Conservation (phyloP, 2,329 filamentous ascomycete genomes). For the Fusarium graminum region DNA sequence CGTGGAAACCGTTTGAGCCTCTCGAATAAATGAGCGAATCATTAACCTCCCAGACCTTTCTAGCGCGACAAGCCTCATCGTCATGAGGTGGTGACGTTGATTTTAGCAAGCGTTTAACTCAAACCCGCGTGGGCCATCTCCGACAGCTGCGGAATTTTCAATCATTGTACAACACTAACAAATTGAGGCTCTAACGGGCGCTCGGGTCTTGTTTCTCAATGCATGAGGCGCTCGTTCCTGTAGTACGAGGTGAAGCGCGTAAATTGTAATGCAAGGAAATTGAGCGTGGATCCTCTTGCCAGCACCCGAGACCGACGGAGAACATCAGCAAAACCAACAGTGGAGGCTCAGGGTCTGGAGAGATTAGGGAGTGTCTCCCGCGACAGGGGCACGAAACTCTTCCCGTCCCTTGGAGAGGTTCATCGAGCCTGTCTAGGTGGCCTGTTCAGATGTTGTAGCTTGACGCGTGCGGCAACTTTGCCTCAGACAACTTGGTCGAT, state of each 20-base stretch:
- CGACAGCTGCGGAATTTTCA: conserved; percentile 28
- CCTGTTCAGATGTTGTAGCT: not conserved
- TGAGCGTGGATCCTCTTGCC: conserved; percentile 29
- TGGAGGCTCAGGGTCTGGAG: conserved; percentile 39
- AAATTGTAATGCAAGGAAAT: conserved; percentile 34
- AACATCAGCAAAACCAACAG: conserved; percentile 30
- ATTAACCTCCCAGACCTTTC: conserved; percentile 19
- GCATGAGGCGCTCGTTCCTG: conserved; percentile 26
- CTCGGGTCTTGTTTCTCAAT: conserved; percentile 28
- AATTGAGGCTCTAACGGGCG: conserved; percentile 27
- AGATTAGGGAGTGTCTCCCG: conserved; percentile 45
- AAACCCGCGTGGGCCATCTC: conserved; percentile 27
- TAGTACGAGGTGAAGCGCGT: conserved; percentile 25
- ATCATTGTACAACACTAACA: conserved; percentile 3
- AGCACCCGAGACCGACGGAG: conserved; percentile 19
- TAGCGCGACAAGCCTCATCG: conserved; percentile 36
- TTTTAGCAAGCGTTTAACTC: conserved; percentile 9
- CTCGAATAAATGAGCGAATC: conserved; percentile 17
- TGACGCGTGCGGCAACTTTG: conserved; percentile 12
- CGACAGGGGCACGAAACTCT: conserved; percentile 45
- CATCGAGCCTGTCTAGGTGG: no score
- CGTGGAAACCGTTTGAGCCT: conserved; percentile 30
- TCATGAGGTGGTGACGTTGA: conserved; percentile 39
- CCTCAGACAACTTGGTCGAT: conserved; percentile 20
- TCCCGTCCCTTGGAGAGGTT: conserved; percentile 20